Base-by-base conservation (phyloP, 352 stramenopile genomes). In the Phytophthora sojae region DNA sequence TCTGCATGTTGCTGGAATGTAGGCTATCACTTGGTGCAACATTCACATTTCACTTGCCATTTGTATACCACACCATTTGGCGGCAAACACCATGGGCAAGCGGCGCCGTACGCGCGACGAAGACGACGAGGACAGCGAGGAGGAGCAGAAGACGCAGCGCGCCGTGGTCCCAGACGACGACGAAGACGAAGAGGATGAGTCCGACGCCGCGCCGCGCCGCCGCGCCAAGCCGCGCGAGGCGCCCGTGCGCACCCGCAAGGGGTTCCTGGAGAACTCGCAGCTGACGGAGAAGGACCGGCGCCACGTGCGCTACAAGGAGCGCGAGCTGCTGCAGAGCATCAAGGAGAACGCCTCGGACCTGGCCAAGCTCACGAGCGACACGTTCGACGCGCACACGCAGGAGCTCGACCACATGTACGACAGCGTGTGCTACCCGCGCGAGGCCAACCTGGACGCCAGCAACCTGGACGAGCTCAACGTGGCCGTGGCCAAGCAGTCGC, bases 401-500 rank as follows among this genome's bases (percentile, higher is more conserved):
- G 69, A 91, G 75, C 68, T 95, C 19, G 79, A 95, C 56, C 61
- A 88, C 29, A 90, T 95, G 75, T 95, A 93, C 73, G 83, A 91
- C 49, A 77, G 79, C 50, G 86, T 95, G 44, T 92, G 85, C 66
- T 95, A 94, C 68, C 86, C 88, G 37, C 84, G 88, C 6, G 88
- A 95, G 56, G 88, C 88, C 52, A 95, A 95, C 64, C 58, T 95
- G 54, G 88, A 95, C 57, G 88, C 88, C 19, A 90, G 73, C 37
- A 95, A 95, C 60, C 75, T 95, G 42, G 88, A 95, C 63, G 88
- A 95, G 59, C 82, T 95, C 45, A 95, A 93, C 64, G 79, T 82
- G 37, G 84, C 87, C 0, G 83, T 95, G 11, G 73, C 79, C 32
- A 94, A 94, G 66, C 88, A 95, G 76, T 89, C 81, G 5, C 79